Evolutionary conservation across 169 alveolate genomes (phyloP).

Genomic region (Eimeria maxima): DNA sequence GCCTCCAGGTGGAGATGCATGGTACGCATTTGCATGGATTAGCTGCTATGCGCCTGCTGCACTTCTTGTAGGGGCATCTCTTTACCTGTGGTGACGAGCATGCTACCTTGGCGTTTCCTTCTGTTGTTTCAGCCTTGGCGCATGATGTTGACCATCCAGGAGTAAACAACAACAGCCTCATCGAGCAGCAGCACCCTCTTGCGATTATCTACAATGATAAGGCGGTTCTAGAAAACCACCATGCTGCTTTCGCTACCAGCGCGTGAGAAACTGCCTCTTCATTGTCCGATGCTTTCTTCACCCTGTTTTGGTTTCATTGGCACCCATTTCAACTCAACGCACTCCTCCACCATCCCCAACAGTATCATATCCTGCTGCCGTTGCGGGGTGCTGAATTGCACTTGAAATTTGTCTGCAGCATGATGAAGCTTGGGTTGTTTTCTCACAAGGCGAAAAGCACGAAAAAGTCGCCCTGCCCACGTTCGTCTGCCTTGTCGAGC

Average conservation of each 20-base stretch:
- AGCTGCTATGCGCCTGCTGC: neutral
- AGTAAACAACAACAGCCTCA: slow-evolving; percentile 88
- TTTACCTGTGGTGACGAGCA: neutral
- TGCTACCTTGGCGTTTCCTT: neutral
- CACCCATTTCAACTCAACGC: neutral
- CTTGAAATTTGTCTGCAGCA: slow-evolving; percentile 8
- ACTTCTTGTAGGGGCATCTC: neutral
- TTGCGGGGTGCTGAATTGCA: neutral
- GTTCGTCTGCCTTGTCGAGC: neutral
- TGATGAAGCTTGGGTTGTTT: slow-evolving; percentile 69
- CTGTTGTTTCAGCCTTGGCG: slow-evolving; percentile 87
- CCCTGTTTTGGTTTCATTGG: neutral
- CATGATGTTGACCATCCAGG: slow-evolving; percentile 94
- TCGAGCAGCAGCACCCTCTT: slow-evolving; percentile 84
- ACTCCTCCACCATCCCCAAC: neutral
- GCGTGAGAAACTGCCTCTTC: slow-evolving; percentile 35
- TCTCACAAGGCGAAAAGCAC: neutral
- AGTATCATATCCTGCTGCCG: neutral
- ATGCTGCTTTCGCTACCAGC: slow-evolving; percentile 87
- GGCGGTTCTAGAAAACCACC: slow-evolving; percentile 91
- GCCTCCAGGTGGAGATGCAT: neutral
- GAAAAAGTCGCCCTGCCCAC: neutral
- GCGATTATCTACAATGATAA: slow-evolving; percentile 90
- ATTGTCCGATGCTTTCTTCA: neutral
- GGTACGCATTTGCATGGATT: neutral